Percentiles rank a stretch among this genome's conserved stretches.
Conservation (phyloP, 2,329 filamentous ascomycete genomes). For the Alternaria rosae region DNA sequence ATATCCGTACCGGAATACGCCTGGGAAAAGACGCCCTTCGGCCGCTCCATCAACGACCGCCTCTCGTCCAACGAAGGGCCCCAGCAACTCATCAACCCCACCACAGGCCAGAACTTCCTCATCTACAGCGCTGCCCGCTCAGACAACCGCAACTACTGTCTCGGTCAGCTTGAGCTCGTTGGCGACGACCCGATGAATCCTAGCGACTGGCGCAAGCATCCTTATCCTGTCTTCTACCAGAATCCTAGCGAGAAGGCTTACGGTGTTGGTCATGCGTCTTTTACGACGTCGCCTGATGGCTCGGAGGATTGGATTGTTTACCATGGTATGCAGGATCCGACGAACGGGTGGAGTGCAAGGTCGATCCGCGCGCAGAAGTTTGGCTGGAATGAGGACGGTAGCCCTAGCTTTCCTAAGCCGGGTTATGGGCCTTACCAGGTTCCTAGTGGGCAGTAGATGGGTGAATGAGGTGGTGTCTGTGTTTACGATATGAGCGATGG, state of each 20-base stretch:
- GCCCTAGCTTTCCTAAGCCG: slow-evolving; percentile 57
- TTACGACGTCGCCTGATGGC: slow-evolving; percentile 57
- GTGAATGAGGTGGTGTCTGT: background rate
- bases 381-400: slow-evolving; percentile 57
- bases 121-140: slow-evolving; percentile 59
- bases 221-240: slow-evolving; percentile 58
- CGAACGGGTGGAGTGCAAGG: slow-evolving; percentile 56
- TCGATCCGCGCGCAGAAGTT: slow-evolving; percentile 60
- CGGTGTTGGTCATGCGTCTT: slow-evolving; percentile 61
- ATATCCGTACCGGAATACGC: slow-evolving; percentile 57
- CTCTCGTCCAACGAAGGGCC: slow-evolving; percentile 60
- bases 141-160: slow-evolving; percentile 63
- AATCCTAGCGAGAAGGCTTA: slow-evolving; percentile 55
- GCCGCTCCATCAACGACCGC: slow-evolving; percentile 55
- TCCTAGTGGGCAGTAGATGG: slow-evolving; percentile 37
- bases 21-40: slow-evolving; percentile 62
- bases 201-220: slow-evolving; percentile 57
- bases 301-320: slow-evolving; percentile 62
- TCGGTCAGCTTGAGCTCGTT: slow-evolving; percentile 59
- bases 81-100: slow-evolving; percentile 58
- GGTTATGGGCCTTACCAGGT: slow-evolving; percentile 57
- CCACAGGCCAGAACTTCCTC: slow-evolving; percentile 58
- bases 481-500: background rate
- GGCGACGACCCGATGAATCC: slow-evolving; percentile 60
- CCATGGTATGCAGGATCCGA: slow-evolving; percentile 60